Percentiles rank a stretch among this genome's conserved stretches.
Conservation (phyloP, 2,329 filamentous ascomycete genomes). For the Trichophyton simii region DNA sequence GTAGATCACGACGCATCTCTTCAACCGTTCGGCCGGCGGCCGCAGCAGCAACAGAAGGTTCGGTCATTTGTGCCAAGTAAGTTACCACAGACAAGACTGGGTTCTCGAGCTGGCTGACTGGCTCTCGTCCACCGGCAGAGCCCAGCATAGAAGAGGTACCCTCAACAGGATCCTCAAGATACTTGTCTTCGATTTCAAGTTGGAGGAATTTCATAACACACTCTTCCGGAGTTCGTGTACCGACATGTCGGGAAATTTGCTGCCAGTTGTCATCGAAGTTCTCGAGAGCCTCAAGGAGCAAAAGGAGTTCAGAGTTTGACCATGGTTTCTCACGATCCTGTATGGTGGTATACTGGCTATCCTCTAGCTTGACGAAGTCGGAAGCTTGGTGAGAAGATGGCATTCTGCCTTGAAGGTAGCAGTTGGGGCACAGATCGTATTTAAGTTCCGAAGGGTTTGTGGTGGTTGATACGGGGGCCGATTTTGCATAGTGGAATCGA, state of each 20-base stretch:
- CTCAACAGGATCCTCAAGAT: conserved; percentile 63
- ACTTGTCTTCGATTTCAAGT: conserved; percentile 94
- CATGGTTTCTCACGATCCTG: conserved; percentile 76
- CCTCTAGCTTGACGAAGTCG: conserved; percentile 82
- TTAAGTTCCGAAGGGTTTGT: conserved; percentile 51
- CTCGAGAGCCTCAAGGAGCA: conserved; percentile 81
- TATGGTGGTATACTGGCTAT: conserved; percentile 66
- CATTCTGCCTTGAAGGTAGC: conserved; percentile 73
- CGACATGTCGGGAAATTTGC: conserved; percentile 81
- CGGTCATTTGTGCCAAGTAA: conserved; percentile 82
- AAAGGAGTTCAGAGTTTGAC: conserved; percentile 80
- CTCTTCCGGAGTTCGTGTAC: conserved; percentile 82
- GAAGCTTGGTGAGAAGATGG: conserved; percentile 64
- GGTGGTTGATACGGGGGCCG: conserved; percentile 42
- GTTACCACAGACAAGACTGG: conserved; percentile 93
- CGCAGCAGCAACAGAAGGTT: conserved; percentile 78
- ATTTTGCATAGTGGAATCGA: conserved; percentile 58
- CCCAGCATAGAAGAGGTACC: conserved; percentile 55
- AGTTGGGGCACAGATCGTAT: conserved; percentile 83
- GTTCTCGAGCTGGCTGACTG: conserved; percentile 87
- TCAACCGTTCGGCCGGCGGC: conserved; percentile 80
- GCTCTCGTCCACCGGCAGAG: conserved; percentile 63
- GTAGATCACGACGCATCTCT: conserved; percentile 68
- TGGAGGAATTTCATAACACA: conserved; percentile 95
- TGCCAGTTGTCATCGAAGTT: conserved; percentile 94